Evolutionary conservation across 2,329 filamentous ascomycete species (phyloP).

Genomic region (Sarocladiaceae sp.): DNA sequence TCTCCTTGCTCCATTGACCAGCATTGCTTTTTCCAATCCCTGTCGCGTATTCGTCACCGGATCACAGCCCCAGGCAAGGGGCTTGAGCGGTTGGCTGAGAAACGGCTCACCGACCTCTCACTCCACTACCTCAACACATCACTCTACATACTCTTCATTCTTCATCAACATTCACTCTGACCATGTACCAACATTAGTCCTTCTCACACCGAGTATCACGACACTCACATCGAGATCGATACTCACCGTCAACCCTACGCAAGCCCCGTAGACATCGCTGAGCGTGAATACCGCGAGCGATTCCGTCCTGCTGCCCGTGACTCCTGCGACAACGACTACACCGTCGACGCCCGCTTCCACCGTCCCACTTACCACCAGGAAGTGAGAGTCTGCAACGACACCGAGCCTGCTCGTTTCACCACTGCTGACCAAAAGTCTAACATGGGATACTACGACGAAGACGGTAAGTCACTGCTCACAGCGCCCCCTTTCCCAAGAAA

Average conservation of each 20-base stretch:
- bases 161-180: constrained; percentile 13
- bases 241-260: constrained; percentile 30
- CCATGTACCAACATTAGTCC: constrained; percentile 10
- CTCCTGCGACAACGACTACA: constrained; percentile 30
- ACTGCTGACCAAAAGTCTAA: constrained; percentile 41
- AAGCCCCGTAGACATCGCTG: constrained; percentile 57
- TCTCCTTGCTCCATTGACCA: constrained; percentile 11
- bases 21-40: constrained; percentile 11
- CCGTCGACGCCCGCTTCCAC: constrained; percentile 34
- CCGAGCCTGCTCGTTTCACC: constrained; percentile 47
- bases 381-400: constrained; percentile 59
- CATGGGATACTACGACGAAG: constrained; percentile 64
- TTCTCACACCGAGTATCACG: constrained; percentile 46
- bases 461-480: constrained; percentile 39
- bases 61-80: constrained; percentile 8
- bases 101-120: constrained; percentile 12
- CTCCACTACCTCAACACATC: constrained; percentile 1
- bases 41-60: constrained; percentile 8
- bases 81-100: constrained; percentile 19
- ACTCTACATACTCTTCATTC: constrained; percentile 22
- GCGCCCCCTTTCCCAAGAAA: background rate
- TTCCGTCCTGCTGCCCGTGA: constrained; percentile 40
- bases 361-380: constrained; percentile 50
- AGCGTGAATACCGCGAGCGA: constrained; percentile 62
- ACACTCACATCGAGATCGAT: constrained; percentile 65